phyloP scores from a whole-genome alignment of 805 yeast species.

The Hanseniaspora mollemarum region DNA sequence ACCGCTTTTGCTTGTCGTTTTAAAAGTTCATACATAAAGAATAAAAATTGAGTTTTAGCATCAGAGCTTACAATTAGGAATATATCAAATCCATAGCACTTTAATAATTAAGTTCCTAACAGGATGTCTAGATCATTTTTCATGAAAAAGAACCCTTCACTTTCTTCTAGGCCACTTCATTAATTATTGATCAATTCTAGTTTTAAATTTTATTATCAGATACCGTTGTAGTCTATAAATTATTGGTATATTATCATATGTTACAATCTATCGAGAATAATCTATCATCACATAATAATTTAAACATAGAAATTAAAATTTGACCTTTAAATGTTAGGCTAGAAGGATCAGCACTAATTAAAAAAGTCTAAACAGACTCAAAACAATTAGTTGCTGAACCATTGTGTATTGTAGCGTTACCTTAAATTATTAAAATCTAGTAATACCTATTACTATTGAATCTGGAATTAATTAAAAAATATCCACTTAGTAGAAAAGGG shows the following conservation, averaged over 20 bases:
- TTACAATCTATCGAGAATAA: conserved; percentile 31
- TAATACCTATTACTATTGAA: not conserved
- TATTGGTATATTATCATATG: conserved; percentile 37
- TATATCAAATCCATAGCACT: too few relatives aligned
- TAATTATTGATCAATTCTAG: not conserved
- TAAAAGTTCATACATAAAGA: not conserved
- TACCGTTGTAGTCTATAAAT: conserved; percentile 95
- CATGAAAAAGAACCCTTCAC: not conserved
- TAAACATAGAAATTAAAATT: not conserved
- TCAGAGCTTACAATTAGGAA: too few relatives aligned
- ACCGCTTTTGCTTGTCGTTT: too few relatives aligned
- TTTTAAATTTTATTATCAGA: conserved; percentile 41
- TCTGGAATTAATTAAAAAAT: not conserved
- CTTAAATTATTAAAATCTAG: not conserved
- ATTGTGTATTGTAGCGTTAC: not conserved
- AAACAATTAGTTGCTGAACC: not conserved
- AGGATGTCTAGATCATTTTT: too few relatives aligned
- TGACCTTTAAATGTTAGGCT: too few relatives aligned
- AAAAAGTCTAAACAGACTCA: too few relatives aligned
- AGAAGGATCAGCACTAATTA: too few relatives aligned
- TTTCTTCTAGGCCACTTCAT: not conserved
- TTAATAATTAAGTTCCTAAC: not conserved
- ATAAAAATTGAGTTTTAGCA: not conserved
- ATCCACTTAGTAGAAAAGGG: not conserved
- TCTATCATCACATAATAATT: conserved; percentile 27